Evolutionary conservation across 2,329 filamentous ascomycete genomes (phyloP), one percentile per base, ranked within the genome.

Genomic region (Neocatenulostroma microsporum): DNA sequence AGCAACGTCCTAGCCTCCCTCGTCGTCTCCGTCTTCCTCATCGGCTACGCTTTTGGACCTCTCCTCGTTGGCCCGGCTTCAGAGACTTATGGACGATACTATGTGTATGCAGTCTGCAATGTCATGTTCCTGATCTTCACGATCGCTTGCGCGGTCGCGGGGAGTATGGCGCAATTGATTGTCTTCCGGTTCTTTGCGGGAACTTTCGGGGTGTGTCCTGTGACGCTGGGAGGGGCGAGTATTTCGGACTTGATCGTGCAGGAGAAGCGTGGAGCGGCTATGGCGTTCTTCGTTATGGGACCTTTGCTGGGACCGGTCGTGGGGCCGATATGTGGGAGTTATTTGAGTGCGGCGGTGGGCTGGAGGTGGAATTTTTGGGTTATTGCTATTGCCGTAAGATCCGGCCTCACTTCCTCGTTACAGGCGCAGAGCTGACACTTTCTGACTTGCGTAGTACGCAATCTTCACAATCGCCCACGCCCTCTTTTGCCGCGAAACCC

Each of bases 1-100:
- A 74, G 68, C 39, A 54, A 62, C 4, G 60, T 72, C 32, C 64
- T 83, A 1, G 70, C 69, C 1, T 69, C 74, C 0, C 77, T 85
- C 31, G 74, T 80, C 39, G 75, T 84, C 2, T 79, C 76, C 0
- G 70, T 82, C n/a, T 56, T 79, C 53, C 67, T 84, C 3, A 60
- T 82, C 1, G 37, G 33, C 17, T 32, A 17, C 11, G 37, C 37
- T 6, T 14, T 34, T 14, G 65, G 65, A 4, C 64, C 64, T 1
- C 41, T 68, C 5, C 17, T 55, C 15, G 58, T 68, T 24, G 58
- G 60, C 4, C 66, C 65, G 0, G 37, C 65, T 5, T 47, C 39
- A 1, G 56, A 60, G 36, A 40, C 55, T 12, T 57, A 55, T 27
- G 56, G 56, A 5, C 46, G 56, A 5, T 41, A 45, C n/a, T 43